These are phyloP conservation scores for Brassica napus DNA, from an alignment of 345 rosid species.

Conservation along the genomic window DNA sequence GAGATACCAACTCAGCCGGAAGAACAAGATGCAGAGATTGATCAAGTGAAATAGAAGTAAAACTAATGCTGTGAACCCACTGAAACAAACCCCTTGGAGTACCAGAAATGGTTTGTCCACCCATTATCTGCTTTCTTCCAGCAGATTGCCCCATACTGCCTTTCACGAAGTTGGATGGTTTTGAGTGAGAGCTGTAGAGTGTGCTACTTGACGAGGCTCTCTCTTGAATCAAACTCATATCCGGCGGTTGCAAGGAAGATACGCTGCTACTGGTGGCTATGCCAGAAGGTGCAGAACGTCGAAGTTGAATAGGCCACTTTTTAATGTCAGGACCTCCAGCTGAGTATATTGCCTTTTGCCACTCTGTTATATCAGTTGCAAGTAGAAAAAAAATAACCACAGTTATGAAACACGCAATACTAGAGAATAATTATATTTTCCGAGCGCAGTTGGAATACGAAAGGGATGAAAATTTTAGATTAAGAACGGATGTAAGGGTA, in stretches of 20 bases:
- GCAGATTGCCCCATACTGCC: conserved; percentile 77
- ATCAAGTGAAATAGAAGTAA: conserved; percentile 77
- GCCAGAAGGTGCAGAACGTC: conserved; percentile 80
- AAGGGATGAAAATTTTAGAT: background rate
- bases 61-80: conserved; percentile 97
- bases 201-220: conserved; percentile 85
- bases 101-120: conserved; percentile 69
- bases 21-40: conserved; percentile 74
- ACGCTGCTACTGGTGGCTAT: conserved; percentile 70
- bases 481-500: conserved; percentile 11
- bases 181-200: conserved; percentile 77
- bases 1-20: conserved; percentile 72
- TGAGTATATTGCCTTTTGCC: conserved; percentile 96
- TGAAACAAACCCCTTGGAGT: conserved; percentile 85
- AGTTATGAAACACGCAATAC: conserved; percentile 42
- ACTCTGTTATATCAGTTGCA: conserved; percentile 58
- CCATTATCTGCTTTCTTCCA: conserved; percentile 76
- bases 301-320: conserved; percentile 93
- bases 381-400: conserved; percentile 38
- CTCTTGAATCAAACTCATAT: conserved; percentile 90
- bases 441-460: background rate
- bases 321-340: conserved; percentile 90
- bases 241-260: conserved; percentile 81
- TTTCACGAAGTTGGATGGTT: conserved; percentile 83
- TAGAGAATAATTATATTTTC: background rate